phyloP scores from a whole-genome alignment of 345 rosid species.

The Salix brachista region DNA sequence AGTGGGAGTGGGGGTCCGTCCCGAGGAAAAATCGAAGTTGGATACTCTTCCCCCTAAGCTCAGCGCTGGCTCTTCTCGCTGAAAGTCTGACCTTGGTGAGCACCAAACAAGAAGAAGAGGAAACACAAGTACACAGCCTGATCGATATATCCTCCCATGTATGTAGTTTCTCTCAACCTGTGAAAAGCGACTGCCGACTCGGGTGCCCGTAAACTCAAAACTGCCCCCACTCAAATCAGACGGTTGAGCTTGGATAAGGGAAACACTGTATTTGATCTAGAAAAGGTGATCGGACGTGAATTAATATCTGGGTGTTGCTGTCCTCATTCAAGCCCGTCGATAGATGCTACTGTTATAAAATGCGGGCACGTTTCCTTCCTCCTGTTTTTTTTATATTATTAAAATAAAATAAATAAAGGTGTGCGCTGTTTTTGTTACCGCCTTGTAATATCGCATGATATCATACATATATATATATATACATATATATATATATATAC shows the following conservation, averaged over 20 bases:
- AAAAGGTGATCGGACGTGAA: not conserved
- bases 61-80: not conserved
- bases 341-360: constrained; percentile 13
- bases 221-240: constrained; percentile 4
- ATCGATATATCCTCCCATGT: not conserved
- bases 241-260: not conserved
- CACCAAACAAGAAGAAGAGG: not conserved
- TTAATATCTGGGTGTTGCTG: constrained; percentile 24
- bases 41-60: not conserved
- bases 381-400: not conserved
- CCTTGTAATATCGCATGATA: constrained; percentile 10
- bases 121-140: too few relatives aligned
- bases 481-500: too few relatives aligned
- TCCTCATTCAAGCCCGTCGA: constrained; percentile 29
- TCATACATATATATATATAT: not conserved
- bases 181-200: not conserved
- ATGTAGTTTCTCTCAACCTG: not conserved
- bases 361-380: constrained; percentile 24
- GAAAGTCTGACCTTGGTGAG: not conserved
- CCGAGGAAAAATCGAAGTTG: not conserved
- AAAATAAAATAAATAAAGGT: not conserved
- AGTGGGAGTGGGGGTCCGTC: not conserved
- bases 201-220: not conserved
- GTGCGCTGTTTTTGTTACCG: constrained; percentile 23
- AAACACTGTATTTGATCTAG: too few relatives aligned